Base-by-base conservation (phyloP, 2,329 filamentous ascomycete genomes). In the Graphilbum sp. region DNA sequence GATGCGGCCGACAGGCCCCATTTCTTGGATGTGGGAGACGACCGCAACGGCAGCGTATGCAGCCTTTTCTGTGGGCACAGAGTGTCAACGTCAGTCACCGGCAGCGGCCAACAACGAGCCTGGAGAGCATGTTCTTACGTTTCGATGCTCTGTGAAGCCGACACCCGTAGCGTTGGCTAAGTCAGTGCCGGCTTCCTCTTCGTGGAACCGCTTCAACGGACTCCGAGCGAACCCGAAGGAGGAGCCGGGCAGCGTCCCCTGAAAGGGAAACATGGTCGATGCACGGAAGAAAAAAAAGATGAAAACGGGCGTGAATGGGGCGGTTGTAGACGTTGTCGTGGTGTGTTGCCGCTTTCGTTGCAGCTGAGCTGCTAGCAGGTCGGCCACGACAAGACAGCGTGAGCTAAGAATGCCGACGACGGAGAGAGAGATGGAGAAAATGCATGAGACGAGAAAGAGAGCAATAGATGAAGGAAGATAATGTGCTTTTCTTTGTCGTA, bases 61-160 rank as follows among this genome's bases (percentile, higher is more conserved):
- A 70, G 44, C 30, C 68, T 65, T 64, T 72, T 72, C 67, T 72
- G 30, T 6, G 29, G 52, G 45, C 33, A 37, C 6, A 24, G 21
- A 24, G 21, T n/a, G n/a, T n/a, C n/a, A n/a, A n/a, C n/a, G n/a
- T n/a, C n/a, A n/a, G n/a, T n/a, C n/a, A n/a, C n/a, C n/a, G n/a
- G n/a, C n/a, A n/a, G n/a, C n/a, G 36, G 24, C 2, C 24, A 27
- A 46, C 2, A 24, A n/a, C 11, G 12, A 36, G n/a, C n/a, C n/a
- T n/a, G n/a, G n/a, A n/a, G n/a, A n/a, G n/a, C n/a, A n/a, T n/a
- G n/a, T n/a, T n/a, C 63, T 49, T 55, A 69, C 66, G 47, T 60
- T 66, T 49, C 65, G 58, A 47, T 69, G 66, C 50, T 68, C 64
- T 4, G 56, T 59, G 42, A 68, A 67, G 46, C 64, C 64, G 38